Base-by-base conservation (phyloP, 768 basidiomycete genomes). In the Russula earlei region DNA sequence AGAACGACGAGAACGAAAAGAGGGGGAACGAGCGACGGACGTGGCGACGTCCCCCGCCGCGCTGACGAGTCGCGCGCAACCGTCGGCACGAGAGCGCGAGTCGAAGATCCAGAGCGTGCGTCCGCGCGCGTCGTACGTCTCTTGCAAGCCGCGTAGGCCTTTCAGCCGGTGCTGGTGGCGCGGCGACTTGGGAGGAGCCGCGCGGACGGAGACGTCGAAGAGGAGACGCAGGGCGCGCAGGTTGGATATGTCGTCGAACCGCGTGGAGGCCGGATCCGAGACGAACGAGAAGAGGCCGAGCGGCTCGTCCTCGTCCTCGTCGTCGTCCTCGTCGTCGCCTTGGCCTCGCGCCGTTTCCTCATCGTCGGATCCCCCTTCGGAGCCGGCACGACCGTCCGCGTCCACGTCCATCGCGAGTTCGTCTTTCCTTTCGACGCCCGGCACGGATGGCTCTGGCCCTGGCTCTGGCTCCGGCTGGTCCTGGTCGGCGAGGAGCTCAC, bases 81-180 rank as follows among this genome's bases (percentile, higher is more conserved):
- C 77, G 67, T 90, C 87, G 14, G 49, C 52, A 63, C 86, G 85
- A 10, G 86, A 87, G 61, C 68, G 70, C 7, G 72, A 63, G 63
- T 90, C 87, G 64, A 88, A 91, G 49, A 90, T 76, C 88, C 88
- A 90, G 22, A 90, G 62, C 31, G 74, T 77, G 62, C 79, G 77
- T 11, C 88, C 87, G 8, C 20, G 41, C 7, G 49, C 12, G 3
- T 66, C 64, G 64, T 90, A 91, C 15, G 81, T 73, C 67, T 90
- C 88, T 68, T 89, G 87, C 77, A 80, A 81, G 3, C 84, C 82
- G 25, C 72, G 71, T 48, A 72, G 69, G 65, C 85, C 84, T 31
- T 84, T 75, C 17, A 90, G 74, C 41, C 78, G 74, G 65, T 84
- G 81, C 20, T 73, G 74, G 12, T 79, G 74, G 12, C 25, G 15